Evolutionary conservation across 805 yeast genomes (phyloP).

Genomic region (Wilhelminamyces savonicus): DNA sequence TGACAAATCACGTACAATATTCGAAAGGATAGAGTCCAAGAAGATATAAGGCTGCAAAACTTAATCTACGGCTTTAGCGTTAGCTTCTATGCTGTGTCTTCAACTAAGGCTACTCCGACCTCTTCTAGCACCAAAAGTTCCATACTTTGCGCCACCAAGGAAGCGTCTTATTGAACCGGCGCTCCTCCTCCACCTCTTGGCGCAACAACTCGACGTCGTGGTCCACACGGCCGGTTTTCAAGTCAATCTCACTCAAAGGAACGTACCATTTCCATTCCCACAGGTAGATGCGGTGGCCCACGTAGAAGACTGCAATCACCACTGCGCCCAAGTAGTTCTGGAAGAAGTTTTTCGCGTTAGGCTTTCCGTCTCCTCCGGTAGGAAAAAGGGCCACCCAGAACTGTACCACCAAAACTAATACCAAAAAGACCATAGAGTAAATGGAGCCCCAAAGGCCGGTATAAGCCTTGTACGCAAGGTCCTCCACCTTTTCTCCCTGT

Average conservation of each 20-base stretch:
- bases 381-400: conserved; percentile 32
- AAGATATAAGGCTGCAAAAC: too few species aligned
- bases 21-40: too few species aligned
- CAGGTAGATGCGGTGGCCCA: conserved; percentile 8
- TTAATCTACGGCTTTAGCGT: too few species aligned
- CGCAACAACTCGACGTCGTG: conserved; percentile 6
- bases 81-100: too few species aligned
- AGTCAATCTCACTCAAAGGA: conserved; percentile 4
- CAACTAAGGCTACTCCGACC: too few species aligned
- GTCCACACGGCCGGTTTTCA: conserved; percentile 6
- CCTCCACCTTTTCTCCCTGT: conserved; percentile 38
- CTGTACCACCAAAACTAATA: conserved; percentile 24
- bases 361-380: conserved; percentile 9
- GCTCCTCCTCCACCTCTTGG: conserved; percentile 30
- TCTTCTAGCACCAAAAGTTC: conserved; percentile 14
- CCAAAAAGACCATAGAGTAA: conserved; percentile 18
- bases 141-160: conserved; percentile 19
- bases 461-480: background rate
- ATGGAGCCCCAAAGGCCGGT: conserved; percentile 16
- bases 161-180: conserved; percentile 6
- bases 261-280: conserved; percentile 4
- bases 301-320: conserved; percentile 7
- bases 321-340: conserved; percentile 9
- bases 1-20: too few species aligned
- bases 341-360: conserved; percentile 7